Conservation (phyloP, 495 filamentous ascomycete genomes). For the Penicillium paxilli region DNA sequence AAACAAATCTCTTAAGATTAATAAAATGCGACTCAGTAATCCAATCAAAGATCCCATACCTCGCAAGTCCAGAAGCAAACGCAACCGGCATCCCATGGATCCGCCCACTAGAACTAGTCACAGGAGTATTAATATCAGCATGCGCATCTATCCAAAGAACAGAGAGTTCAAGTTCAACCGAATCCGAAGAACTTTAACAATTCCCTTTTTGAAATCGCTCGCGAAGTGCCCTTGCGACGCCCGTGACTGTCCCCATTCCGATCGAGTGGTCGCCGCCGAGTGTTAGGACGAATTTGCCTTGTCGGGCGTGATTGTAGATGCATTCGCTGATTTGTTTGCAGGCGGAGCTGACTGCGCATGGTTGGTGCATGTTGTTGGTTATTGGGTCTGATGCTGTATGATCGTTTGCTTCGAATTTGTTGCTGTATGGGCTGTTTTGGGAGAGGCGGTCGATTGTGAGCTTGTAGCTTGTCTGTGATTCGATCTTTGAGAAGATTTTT, state of each 20-base stretch:
- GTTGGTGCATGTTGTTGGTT: background rate
- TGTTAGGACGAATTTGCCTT: constrained; percentile 77
- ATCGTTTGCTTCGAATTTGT: background rate
- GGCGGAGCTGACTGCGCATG: background rate
- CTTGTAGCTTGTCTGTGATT: background rate
- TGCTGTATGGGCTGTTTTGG: background rate
- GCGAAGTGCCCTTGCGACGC: constrained; percentile 69
- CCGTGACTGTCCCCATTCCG: constrained; percentile 79
- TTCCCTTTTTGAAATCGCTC: too few relatives aligned
- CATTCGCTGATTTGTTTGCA: constrained; percentile 56
- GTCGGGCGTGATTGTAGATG: constrained; percentile 74
- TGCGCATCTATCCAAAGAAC: constrained; percentile 93
- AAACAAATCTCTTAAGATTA: constrained; percentile 76
- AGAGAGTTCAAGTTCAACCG: constrained; percentile 67
- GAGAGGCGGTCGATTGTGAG: background rate
- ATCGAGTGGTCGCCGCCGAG: constrained; percentile 88
- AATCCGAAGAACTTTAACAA: too few relatives aligned
- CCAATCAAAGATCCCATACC: constrained; percentile 75
- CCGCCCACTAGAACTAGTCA: constrained; percentile 76
- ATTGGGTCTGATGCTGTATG: background rate
- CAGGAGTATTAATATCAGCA: constrained; percentile 88
- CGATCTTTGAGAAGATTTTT: background rate
- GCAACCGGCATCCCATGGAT: constrained; percentile 90
- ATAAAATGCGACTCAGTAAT: constrained; percentile 53
- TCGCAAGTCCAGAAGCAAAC: constrained; percentile 76